Evolutionary conservation across 2,329 filamentous ascomycete species (phyloP).

Genomic region (Aspergillus sp.): DNA sequence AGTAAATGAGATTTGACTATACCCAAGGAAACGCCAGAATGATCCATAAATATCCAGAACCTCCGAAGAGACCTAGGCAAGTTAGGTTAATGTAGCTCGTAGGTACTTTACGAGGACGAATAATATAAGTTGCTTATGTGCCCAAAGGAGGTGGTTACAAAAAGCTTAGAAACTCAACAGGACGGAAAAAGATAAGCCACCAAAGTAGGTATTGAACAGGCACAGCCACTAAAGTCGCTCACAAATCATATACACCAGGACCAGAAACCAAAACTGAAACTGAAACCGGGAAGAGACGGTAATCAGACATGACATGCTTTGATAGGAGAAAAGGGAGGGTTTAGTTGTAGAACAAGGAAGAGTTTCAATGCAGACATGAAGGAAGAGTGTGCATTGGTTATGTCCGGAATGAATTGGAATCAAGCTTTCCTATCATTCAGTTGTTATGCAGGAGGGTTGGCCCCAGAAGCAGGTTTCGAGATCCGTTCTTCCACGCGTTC

Average conservation of each 20-base stretch:
- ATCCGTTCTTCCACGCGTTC: conserved; percentile 63
- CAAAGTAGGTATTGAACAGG: conserved; percentile 13
- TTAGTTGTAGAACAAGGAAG: not conserved
- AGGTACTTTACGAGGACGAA: not conserved
- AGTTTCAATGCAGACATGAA: not conserved
- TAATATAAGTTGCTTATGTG: too few relatives aligned
- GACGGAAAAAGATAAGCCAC: not conserved
- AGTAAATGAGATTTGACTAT: not conserved
- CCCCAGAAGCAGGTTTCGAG: conserved; percentile 24
- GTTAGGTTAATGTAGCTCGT: not conserved
- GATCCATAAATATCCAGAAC: not conserved
- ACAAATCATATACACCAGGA: conserved; percentile 21
- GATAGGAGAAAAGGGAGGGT: not conserved
- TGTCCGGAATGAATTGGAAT: not conserved
- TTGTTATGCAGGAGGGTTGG: conserved; percentile 15
- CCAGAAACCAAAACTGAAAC: conserved; percentile 11
- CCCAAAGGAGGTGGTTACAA: not conserved
- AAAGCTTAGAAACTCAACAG: not conserved
- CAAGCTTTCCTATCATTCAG: conserved; percentile 12
- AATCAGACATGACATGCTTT: not conserved
- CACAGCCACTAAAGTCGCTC: conserved; percentile 10
- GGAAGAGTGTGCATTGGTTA: conserved; percentile 12
- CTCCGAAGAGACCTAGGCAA: not conserved
- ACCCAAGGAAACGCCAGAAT: not conserved
- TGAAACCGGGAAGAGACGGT: not conserved